Base-by-base conservation (phyloP, 306 rosid genomes). In the Rosa rugosa region DNA sequence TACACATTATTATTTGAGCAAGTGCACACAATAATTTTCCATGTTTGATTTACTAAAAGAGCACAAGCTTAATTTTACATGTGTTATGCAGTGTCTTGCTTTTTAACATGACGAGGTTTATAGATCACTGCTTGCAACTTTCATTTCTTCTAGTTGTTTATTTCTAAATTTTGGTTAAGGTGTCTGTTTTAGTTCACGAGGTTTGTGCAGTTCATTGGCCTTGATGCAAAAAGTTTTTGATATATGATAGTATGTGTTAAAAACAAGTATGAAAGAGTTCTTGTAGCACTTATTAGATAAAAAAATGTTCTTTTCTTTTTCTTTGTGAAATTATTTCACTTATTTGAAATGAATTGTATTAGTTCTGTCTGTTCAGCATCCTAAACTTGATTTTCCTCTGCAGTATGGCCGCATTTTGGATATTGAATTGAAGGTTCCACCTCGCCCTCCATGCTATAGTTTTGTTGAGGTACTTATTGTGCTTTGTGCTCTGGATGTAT, bases 351-450 rank as follows among this genome's bases (percentile, higher is more conserved):
- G 22, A 69, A 23, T 25, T 34, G 47, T 0, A 44, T 34, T 6
- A 20, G n/a, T 22, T 75, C 22, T 57, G 0, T n/a, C 12, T 23
- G 6, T 50, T 59, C 31, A 47, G 38, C 72, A 80, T 45, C 77
- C 62, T 75, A 78, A 18, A 56, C 11, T 63, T 80, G 65, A 8
- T 84, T 84, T 45, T 27, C 41, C 49, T 54, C 71, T 86, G 79
- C 94, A 96, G 99, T 96, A 96, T 91, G 99, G 99, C 62, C 99
- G 97, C 25, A 88, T 96, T 44, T 77, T 96, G 86, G 99, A 96
- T 80, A 84, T 96, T 73, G 99, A 96, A 80, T 80, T 96, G 88
- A 96, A 96, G 92, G 75, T 96, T 80, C 99, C 99, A 5, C 98
- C 98, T 2, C 97, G 96, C 63, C 99, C 99, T 76, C 99, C 99